These are phyloP conservation scores for Pythium phragmiticola DNA, from an alignment of 352 stramenopile species.

Conservation along the genomic window DNA sequence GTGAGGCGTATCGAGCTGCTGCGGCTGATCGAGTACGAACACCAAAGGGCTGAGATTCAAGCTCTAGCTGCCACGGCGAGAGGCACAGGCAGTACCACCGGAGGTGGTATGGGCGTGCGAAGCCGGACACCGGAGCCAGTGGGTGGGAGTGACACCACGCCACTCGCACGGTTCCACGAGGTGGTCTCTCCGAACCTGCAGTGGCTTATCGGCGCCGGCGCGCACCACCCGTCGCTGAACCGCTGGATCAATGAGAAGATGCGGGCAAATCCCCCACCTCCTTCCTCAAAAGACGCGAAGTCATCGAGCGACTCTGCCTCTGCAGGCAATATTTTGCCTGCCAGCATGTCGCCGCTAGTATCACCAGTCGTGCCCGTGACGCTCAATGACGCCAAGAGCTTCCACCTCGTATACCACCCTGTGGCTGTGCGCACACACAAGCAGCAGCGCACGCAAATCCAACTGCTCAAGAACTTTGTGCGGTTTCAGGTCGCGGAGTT, in stretches of 20 bases:
- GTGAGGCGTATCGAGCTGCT: conserved; percentile 58
- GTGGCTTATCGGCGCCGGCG: conserved; percentile 55
- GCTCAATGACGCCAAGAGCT: conserved; percentile 45
- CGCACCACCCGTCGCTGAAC: conserved; percentile 44
- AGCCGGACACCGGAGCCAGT: conserved; percentile 11
- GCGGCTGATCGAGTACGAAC: conserved; percentile 61
- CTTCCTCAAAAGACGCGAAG: conserved; percentile 10
- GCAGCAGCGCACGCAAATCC: conserved; percentile 87
- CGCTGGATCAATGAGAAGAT: conserved; percentile 32
- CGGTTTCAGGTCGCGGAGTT: conserved; percentile 70
- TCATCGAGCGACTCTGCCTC: not conserved
- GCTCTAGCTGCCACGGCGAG: not conserved
- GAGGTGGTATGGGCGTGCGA: not conserved
- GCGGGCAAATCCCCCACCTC: not conserved
- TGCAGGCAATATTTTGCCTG: not conserved
- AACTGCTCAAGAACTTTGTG: conserved; percentile 72
- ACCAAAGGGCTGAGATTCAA: conserved; percentile 52
- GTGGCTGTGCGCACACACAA: conserved; percentile 69
- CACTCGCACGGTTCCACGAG: conserved; percentile 46
- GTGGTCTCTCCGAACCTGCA: conserved; percentile 48
- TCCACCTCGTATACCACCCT: conserved; percentile 88
- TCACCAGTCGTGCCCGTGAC: conserved; percentile 5
- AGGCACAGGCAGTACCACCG: not conserved
- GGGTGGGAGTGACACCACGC: conserved; percentile 14
- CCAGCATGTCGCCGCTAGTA: conserved; percentile 3